A percentile compares a stretch with the other conserved stretches of the same genome.
phyloP scores from a whole-genome alignment of 75 land plant genomes.

The Pinus tabuliformis region DNA sequence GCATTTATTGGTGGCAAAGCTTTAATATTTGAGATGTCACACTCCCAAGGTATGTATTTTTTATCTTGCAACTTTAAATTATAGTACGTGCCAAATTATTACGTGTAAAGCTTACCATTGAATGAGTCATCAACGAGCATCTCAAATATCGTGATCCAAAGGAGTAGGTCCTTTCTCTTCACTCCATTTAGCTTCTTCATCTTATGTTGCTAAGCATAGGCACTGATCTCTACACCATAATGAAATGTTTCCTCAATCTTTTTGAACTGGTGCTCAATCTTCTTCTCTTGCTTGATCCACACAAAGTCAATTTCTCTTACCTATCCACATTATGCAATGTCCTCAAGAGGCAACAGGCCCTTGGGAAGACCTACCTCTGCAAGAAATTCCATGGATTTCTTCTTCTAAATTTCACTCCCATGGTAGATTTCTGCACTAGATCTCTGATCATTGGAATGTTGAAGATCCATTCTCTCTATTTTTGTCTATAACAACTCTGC shows the following conservation, averaged over 20 bases:
- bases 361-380: conserved; percentile 34
- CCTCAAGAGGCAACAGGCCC: conserved; percentile 51
- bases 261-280: conserved; percentile 18
- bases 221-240: conserved; percentile 29
- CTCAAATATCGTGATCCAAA: conserved; percentile 30
- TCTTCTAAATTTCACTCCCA: conserved; percentile 23
- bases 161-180: conserved; percentile 38
- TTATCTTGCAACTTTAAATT: no score
- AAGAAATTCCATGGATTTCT: conserved; percentile 31
- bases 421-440: conserved; percentile 23
- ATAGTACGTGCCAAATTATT: no score
- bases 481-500: no score
- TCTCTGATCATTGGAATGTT: not conserved
- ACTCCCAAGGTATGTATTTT: no score
- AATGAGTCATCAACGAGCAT: not conserved
- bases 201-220: conserved; percentile 18
- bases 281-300: conserved; percentile 36
- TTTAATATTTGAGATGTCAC: no score
- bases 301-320: conserved; percentile 40
- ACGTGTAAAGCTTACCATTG: no score
- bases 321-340: conserved; percentile 35
- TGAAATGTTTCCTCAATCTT: conserved; percentile 13
- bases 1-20: no score
- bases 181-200: conserved; percentile 39
- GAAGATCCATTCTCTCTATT: no score